Evolutionary conservation across 176 grass and related monocot genomes (phyloP), one percentile per base, ranked within the genome.

Genomic region (Coix lacrymajobi): DNA sequence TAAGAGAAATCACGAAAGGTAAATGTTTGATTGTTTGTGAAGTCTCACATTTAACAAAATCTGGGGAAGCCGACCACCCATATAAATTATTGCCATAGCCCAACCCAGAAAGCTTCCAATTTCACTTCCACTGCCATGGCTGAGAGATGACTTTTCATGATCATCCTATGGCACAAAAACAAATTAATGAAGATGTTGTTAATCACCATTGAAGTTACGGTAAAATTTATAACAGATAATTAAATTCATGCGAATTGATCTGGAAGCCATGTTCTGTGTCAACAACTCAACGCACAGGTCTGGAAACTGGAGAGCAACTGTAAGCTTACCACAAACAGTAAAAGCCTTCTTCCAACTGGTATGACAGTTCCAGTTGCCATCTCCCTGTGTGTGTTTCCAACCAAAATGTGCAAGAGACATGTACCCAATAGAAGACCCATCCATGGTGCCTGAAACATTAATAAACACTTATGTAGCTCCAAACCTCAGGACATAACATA

Each of bases 61-160:
- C 63, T 98, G 93, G 64, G 96, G 96, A 79, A 99, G 83, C 25
- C 96, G 91, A 37, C 93, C 96, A 38, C 96, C 96, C 91, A 96
- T 93, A 73, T 96, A 99, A 69, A 99, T 94, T 62, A 85, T 76
- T 63, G 96, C 87, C 96, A 99, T 99, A 46, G 73, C 91, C 93
- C 96, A 99, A 48, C 96, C 96, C 90, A 96, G 85, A 52, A 96
- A 86, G n/a, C 56, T 96, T 84, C 91, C 96, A 69, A 93, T 90
- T 93, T 61, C 85, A 81, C 89, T 88, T 88, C 43, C 87, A 66
- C 51, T 72, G 58, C 36, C 81, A 80, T 86, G 79, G n/a, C 40
- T 82, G 31, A 83, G 44, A 67, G 61, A 83, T 34, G 84, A 79
- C 64, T 51, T 36, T 52, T 25, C 58, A 51, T 71, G 45, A 22